These are phyloP conservation scores for Diaporthe capsici DNA, from an alignment of 2,329 filamentous ascomycete genomes.

Conservation along the genomic window DNA sequence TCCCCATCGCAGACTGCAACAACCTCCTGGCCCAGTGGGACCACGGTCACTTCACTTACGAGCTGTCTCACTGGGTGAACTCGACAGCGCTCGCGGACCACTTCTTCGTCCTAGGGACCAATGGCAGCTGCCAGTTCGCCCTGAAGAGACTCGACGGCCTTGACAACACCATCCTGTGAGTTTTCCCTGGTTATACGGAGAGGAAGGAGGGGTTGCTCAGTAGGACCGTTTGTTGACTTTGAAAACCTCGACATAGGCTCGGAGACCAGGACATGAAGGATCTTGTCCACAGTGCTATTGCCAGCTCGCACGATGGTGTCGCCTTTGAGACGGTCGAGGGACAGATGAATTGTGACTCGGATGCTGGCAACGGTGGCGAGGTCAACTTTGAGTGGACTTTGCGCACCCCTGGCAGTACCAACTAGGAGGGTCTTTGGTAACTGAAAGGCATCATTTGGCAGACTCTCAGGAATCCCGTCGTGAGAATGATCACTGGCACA, in stretches of 20 bases:
- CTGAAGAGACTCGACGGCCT: conserved; percentile 29
- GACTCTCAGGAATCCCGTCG: no score
- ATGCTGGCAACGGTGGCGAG: background rate
- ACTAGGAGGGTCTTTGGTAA: background rate
- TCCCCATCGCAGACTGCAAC: conserved; percentile 24
- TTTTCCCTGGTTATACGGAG: background rate
- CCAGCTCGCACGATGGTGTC: background rate
- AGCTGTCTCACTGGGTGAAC: conserved; percentile 20
- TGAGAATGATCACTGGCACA: background rate
- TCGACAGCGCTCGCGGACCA: conserved; percentile 31
- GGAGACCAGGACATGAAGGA: conserved; percentile 29
- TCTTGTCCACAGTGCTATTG: conserved; percentile 5
- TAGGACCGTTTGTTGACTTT: background rate
- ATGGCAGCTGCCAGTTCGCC: conserved; percentile 35
- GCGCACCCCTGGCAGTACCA: conserved; percentile 9
- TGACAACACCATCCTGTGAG: conserved; percentile 27
- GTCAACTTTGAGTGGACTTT: conserved; percentile 33
- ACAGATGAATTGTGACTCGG: conserved; percentile 9
- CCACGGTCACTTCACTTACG: conserved; percentile 9
- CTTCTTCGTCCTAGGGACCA: conserved; percentile 1
- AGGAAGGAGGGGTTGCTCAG: no score
- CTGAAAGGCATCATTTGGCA: no score
- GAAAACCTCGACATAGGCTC: background rate
- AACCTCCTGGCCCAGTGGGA: background rate
- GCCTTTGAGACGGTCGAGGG: conserved; percentile 33